phyloP scores from a whole-genome alignment of 495 filamentous ascomycete species.

The Oidiodendron maius region DNA sequence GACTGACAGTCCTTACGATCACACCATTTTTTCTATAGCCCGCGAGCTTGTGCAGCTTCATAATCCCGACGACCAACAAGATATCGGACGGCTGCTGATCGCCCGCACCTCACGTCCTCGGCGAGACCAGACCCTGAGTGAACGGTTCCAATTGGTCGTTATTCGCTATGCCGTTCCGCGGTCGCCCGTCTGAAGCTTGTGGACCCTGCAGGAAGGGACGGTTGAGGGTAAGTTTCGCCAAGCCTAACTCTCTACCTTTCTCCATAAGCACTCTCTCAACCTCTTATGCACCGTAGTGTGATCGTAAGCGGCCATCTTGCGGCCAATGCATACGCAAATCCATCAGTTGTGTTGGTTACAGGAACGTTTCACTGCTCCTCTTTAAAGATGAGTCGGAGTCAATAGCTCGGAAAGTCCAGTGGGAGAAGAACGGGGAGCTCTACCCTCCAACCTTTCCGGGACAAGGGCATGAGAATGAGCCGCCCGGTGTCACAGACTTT shows the following conservation, averaged over 20 bases:
- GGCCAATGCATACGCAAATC: slow-evolving; percentile 7
- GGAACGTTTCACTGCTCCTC: slow-evolving; percentile 4
- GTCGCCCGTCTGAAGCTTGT: slow-evolving; percentile 5
- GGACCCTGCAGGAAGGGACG: slow-evolving; percentile 3
- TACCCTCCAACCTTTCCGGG: slow-evolving; percentile 3
- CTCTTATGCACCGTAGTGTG: slow-evolving; percentile 5
- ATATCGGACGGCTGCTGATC: no score
- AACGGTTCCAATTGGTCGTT: neutral
- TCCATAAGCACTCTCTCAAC: slow-evolving; percentile 1
- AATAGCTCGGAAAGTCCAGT: slow-evolving; percentile 7
- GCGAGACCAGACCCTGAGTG: neutral
- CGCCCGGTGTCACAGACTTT: neutral
- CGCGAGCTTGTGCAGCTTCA: neutral
- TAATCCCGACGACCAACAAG: neutral
- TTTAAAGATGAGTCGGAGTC: slow-evolving; percentile 7
- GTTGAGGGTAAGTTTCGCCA: slow-evolving; percentile 1
- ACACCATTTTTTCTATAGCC: neutral
- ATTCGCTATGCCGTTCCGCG: slow-evolving; percentile 4
- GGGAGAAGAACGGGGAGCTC: slow-evolving; percentile 4
- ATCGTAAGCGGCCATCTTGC: slow-evolving; percentile 5
- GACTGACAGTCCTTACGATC: neutral
- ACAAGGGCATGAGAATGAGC: neutral
- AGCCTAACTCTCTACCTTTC: neutral
- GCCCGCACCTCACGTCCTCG: neutral
- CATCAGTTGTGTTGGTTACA: slow-evolving; percentile 3